phyloP scores from a whole-genome alignment of 352 stramenopile species.

The Pythium sukuiense region DNA sequence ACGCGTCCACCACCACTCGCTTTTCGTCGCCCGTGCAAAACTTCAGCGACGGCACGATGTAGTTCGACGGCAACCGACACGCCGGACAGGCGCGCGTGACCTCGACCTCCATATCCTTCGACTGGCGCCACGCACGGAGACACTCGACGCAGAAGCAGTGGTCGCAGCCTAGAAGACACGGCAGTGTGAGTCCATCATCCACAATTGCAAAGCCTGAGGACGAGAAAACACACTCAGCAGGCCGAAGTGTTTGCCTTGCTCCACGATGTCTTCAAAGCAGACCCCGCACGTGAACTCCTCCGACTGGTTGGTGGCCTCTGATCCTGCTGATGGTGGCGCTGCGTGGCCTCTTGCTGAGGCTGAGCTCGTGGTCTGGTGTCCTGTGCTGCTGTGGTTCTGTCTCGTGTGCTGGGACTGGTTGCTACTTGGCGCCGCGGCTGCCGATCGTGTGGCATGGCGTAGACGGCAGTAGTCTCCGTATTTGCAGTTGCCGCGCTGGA shows the following conservation, averaged over 20 bases:
- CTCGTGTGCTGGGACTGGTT: slow-evolving; percentile 8
- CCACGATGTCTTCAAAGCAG: slow-evolving; percentile 81
- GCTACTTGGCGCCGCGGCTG: neutral
- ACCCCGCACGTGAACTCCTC: slow-evolving; percentile 74
- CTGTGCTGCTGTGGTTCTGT: neutral
- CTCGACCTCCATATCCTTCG: slow-evolving; percentile 73
- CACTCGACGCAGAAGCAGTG: slow-evolving; percentile 83
- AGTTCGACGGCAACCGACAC: slow-evolving; percentile 67
- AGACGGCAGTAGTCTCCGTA: slow-evolving; percentile 69
- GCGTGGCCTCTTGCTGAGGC: neutral
- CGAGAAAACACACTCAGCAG: slow-evolving; percentile 50
- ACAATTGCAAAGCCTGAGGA: no score
- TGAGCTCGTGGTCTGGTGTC: neutral
- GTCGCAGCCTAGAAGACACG: slow-evolving; percentile 38
- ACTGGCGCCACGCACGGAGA: slow-evolving; percentile 66
- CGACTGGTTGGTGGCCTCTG: slow-evolving; percentile 24
- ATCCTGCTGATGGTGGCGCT: neutral
- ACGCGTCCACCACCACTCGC: slow-evolving; percentile 50
- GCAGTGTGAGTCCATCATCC: no score
- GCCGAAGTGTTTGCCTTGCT: slow-evolving; percentile 76
- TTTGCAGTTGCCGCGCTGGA: slow-evolving; percentile 73
- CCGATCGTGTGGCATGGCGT: slow-evolving; percentile 32
- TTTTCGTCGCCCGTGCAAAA: slow-evolving; percentile 73
- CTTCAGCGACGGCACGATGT: slow-evolving; percentile 76
- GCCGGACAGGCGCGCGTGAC: slow-evolving; percentile 66